Evolutionary conservation across 768 basidiomycete species (phyloP).

Genomic region (Chalciporus sphaerocephalus): DNA sequence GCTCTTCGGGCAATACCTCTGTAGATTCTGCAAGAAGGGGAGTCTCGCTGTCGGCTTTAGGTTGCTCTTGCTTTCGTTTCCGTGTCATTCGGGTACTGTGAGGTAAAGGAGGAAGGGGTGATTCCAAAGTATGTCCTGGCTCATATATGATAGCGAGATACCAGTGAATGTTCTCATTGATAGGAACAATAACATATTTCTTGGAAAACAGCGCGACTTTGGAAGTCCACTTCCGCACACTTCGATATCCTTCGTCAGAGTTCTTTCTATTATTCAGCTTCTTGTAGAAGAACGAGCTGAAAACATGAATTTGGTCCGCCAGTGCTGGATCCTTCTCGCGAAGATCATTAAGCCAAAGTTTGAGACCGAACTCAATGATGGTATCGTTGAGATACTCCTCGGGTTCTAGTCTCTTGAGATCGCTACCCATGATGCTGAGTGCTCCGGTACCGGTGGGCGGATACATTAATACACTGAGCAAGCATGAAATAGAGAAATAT

Average conservation of each 20-base stretch:
- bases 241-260: constrained; percentile 65
- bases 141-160: constrained; percentile 92
- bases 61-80: constrained; percentile 18
- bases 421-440: constrained; percentile 77
- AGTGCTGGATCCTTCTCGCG: constrained; percentile 52
- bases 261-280: constrained; percentile 67
- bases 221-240: constrained; percentile 91
- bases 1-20: constrained; percentile 2
- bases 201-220: constrained; percentile 86
- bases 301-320: constrained; percentile 77
- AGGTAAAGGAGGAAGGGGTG: constrained; percentile 38
- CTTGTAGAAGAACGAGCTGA: constrained; percentile 98
- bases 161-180: constrained; percentile 97
- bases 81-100: constrained; percentile 17
- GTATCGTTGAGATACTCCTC: constrained; percentile 94
- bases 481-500: constrained; percentile 2
- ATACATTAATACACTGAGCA: constrained; percentile 66
- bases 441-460: constrained; percentile 67
- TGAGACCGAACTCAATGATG: constrained; percentile 91
- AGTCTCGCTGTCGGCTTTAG: constrained; percentile 3
- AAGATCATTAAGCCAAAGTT: constrained; percentile 65
- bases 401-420: constrained; percentile 66
- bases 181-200: constrained; percentile 90
- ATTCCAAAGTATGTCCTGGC: constrained; percentile 57
- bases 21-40: neutral